A percentile compares a stretch with the other conserved stretches of the same genome.
phyloP scores from a whole-genome alignment of 768 basidiomycete genomes.

The Hemileccinum rubropunctum region DNA sequence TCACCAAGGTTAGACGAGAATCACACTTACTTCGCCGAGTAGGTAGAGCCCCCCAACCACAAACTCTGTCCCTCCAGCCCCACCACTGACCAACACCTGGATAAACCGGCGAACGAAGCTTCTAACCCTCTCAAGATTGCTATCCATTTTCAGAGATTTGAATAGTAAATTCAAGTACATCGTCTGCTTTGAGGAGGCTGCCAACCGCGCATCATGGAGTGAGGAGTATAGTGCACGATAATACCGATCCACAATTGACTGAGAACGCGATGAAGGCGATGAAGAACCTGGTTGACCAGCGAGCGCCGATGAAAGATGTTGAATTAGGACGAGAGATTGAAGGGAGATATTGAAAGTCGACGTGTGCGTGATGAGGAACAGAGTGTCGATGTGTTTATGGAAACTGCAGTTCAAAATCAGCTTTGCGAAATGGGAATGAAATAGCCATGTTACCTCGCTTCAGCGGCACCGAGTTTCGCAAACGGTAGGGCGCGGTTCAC shows the following conservation, averaged over 20 bases:
- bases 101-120: slow-evolving; percentile 82
- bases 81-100: slow-evolving; percentile 71
- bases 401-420: slow-evolving; percentile 46
- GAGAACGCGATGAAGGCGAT: slow-evolving; percentile 38
- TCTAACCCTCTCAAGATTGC: slow-evolving; percentile 57
- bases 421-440: background rate
- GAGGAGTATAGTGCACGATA: slow-evolving; percentile 90
- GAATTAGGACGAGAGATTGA: slow-evolving; percentile 86
- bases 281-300: slow-evolving; percentile 40
- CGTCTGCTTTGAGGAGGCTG: slow-evolving; percentile 86
- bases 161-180: slow-evolving; percentile 95
- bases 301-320: slow-evolving; percentile 70
- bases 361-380: slow-evolving; percentile 92
- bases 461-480: slow-evolving; percentile 72
- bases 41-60: slow-evolving; percentile 85
- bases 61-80: slow-evolving; percentile 78
- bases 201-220: slow-evolving; percentile 76
- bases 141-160: slow-evolving; percentile 79
- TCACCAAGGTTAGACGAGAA: background rate
- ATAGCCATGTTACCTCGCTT: slow-evolving; percentile 50
- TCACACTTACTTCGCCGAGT: slow-evolving; percentile 72
- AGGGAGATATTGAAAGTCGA: slow-evolving; percentile 97
- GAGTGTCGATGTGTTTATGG: slow-evolving; percentile 83
- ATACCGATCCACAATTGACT: slow-evolving; percentile 60
- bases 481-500: slow-evolving; percentile 95